Conservation (phyloP, 2,329 filamentous ascomycete genomes). For the Rutstroemia sp. region DNA sequence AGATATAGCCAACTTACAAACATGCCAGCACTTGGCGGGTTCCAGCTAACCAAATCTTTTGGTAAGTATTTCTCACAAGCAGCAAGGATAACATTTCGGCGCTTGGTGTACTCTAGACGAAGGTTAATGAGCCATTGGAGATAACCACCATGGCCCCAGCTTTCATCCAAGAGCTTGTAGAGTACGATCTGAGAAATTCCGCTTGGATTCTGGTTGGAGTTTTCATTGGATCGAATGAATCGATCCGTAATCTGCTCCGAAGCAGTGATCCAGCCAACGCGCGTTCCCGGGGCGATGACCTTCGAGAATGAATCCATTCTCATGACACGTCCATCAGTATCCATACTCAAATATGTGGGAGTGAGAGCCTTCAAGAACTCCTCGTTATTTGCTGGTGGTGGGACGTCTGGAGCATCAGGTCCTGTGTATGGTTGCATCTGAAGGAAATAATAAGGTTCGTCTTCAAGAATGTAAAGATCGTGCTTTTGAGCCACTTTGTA, state of each 20-base stretch:
- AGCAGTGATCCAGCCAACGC: slow-evolving; percentile 83
- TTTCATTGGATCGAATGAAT: slow-evolving; percentile 62
- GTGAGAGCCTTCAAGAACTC: slow-evolving; percentile 68
- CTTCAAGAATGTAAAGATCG: slow-evolving; percentile 63
- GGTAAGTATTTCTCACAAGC: slow-evolving; percentile 78
- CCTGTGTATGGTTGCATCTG: slow-evolving; percentile 52
- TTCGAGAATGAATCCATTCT: slow-evolving; percentile 93
- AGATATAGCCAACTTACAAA: slow-evolving; percentile 32
- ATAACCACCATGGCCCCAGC: slow-evolving; percentile 89
- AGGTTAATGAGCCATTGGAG: slow-evolving; percentile 83
- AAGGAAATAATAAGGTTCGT: slow-evolving; percentile 71
- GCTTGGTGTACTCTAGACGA: slow-evolving; percentile 70
- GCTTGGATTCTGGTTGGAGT: slow-evolving; percentile 75
- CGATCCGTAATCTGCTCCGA: slow-evolving; percentile 78
- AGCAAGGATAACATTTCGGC: slow-evolving; percentile 67
- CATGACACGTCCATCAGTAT: slow-evolving; percentile 80
- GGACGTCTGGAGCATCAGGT: slow-evolving; percentile 10
- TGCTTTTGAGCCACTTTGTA: slow-evolving; percentile 64
- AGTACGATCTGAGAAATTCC: slow-evolving; percentile 79
- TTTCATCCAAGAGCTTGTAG: slow-evolving; percentile 85
- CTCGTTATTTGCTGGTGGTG: slow-evolving; percentile 52
- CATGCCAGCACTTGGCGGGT: slow-evolving; percentile 80
- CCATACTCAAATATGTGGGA: slow-evolving; percentile 71
- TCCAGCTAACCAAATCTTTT: slow-evolving; percentile 68
- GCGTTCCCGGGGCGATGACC: slow-evolving; percentile 74